A percentile compares a stretch with the other conserved stretches of the same genome.
Conservation (phyloP, 495 filamentous ascomycete species). For the Thozetella sp. region DNA sequence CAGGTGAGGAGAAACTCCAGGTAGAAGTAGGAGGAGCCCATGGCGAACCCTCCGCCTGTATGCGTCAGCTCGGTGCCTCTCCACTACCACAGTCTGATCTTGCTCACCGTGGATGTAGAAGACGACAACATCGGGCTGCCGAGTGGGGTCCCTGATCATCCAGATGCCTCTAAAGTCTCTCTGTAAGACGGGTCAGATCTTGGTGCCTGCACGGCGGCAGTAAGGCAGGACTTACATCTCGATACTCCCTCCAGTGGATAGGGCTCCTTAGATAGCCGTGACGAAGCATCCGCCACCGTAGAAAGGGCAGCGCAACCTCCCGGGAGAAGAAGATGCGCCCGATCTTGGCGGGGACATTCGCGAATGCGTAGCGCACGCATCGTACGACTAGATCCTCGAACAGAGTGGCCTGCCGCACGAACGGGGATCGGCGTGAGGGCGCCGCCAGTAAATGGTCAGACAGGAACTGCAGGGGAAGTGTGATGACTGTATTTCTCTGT, state of each 20-base stretch:
- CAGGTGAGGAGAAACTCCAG: slow-evolving; percentile 76
- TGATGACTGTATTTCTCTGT: slow-evolving; percentile 49
- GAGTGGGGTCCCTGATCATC: slow-evolving; percentile 51
- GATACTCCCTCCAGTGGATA: slow-evolving; percentile 61
- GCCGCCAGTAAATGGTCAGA: slow-evolving; percentile 55
- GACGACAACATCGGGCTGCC: slow-evolving; percentile 66
- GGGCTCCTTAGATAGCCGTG: slow-evolving; percentile 66
- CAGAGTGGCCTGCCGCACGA: slow-evolving; percentile 62
- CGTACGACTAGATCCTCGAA: slow-evolving; percentile 77
- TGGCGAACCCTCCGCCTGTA: slow-evolving; percentile 71
- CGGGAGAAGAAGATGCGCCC: slow-evolving; percentile 78
- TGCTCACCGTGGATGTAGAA: slow-evolving; percentile 72
- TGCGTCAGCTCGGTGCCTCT: no score
- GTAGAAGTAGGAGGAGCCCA: slow-evolving; percentile 80
- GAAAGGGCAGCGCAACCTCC: slow-evolving; percentile 67
- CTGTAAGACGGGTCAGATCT: not conserved
- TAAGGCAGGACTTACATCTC: slow-evolving; percentile 33
- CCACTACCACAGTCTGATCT: not conserved
- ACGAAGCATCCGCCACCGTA: slow-evolving; percentile 71
- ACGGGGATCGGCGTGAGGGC: slow-evolving; percentile 49
- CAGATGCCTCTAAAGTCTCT: slow-evolving; percentile 59
- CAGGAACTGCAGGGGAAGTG: slow-evolving; percentile 59
- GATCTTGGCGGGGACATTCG: slow-evolving; percentile 63
- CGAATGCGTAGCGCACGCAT: slow-evolving; percentile 77
- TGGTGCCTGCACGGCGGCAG: not conserved